Conservation (phyloP, 306 rosid genomes). For the Chamaecrista fasciculata region DNA sequence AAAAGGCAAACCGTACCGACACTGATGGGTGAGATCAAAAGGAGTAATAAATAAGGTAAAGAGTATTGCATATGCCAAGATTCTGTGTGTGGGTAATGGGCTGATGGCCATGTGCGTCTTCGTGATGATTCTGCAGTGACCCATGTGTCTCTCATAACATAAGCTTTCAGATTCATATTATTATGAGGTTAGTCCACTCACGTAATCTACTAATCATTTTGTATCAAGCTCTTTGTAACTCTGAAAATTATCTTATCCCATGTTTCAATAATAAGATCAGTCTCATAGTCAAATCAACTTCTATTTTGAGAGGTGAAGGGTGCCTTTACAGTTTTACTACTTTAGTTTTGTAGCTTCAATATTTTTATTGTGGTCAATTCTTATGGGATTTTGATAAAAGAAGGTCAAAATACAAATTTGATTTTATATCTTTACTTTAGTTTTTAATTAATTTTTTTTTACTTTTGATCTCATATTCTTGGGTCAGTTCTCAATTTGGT, state of each 20-base stretch:
- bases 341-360: too few species aligned
- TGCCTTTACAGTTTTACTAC: too few species aligned
- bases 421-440: too few species aligned
- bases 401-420: too few species aligned
- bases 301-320: too few species aligned
- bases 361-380: too few species aligned
- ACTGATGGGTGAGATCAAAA: neutral
- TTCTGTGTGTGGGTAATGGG: slow-evolving; percentile 22
- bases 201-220: neutral
- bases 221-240: neutral
- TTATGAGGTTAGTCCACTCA: neutral
- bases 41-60: slow-evolving; percentile 2
- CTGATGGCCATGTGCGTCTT: slow-evolving; percentile 31
- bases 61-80: slow-evolving; percentile 24
- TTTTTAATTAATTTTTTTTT: too few species aligned
- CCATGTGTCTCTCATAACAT: slow-evolving; percentile 24
- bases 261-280: too few species aligned
- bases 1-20: slow-evolving; percentile 29
- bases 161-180: neutral
- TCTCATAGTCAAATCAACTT: too few species aligned
- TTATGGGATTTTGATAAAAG: too few species aligned
- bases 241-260: neutral
- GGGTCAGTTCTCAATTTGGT: too few species aligned
- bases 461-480: too few species aligned
- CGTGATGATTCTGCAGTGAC: slow-evolving; percentile 24